Conservation (phyloP, 1,284 basidiomycete genomes). For the Cryptococcus sp. region DNA sequence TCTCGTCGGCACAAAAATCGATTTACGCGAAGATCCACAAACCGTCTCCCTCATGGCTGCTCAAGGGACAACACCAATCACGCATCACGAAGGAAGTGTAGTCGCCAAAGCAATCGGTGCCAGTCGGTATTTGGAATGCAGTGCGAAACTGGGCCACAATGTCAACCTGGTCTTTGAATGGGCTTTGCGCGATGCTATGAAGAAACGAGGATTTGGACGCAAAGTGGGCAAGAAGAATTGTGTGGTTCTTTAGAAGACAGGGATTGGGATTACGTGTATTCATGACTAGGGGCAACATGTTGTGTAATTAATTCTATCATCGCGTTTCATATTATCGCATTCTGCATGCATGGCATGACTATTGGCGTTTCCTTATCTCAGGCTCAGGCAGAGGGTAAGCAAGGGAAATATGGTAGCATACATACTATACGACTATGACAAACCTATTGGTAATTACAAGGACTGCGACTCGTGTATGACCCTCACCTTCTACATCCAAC, state of each 20-base stretch:
- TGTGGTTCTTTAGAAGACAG: slow-evolving; percentile 59
- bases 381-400: too few species aligned
- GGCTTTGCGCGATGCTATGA: slow-evolving; percentile 83
- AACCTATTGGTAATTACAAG: too few species aligned
- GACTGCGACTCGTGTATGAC: too few species aligned
- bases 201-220: slow-evolving; percentile 58
- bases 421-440: too few species aligned
- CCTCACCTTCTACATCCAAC: too few species aligned
- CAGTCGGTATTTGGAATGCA: slow-evolving; percentile 86
- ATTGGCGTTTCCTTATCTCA: too few species aligned
- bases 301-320: slow-evolving; percentile 4
- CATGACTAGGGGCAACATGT: neutral
- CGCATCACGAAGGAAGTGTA: slow-evolving; percentile 68
- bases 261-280: neutral
- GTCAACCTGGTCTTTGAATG: slow-evolving; percentile 91
- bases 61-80: slow-evolving; percentile 81
- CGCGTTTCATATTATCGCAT: neutral
- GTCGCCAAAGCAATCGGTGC: slow-evolving; percentile 91
- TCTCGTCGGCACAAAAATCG: slow-evolving; percentile 89
- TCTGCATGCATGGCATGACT: too few species aligned
- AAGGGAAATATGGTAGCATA: too few species aligned
- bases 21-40: slow-evolving; percentile 80
- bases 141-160: slow-evolving; percentile 81
- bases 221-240: slow-evolving; percentile 65
- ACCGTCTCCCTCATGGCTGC: slow-evolving; percentile 88